Evolutionary conservation across 495 filamentous ascomycete genomes (phyloP).

Genomic region (Halenospora varia): DNA sequence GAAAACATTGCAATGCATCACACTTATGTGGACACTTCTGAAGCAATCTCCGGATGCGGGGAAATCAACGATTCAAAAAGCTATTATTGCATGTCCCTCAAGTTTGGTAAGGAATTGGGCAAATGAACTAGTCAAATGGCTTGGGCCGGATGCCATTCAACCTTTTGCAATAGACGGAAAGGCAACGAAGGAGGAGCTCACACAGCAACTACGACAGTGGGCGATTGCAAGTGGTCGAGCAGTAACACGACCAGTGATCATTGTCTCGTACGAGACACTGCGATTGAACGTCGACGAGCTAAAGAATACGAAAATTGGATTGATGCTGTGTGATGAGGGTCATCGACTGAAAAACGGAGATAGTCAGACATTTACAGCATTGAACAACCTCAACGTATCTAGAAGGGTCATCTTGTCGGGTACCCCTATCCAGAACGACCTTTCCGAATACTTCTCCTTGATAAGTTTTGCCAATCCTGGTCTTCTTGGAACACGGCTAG

Average conservation of each 20-base stretch:
- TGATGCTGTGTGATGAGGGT: constrained; percentile 97
- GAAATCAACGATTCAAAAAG: constrained; percentile 92
- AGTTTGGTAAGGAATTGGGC: constrained; percentile 98
- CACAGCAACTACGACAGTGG: constrained; percentile 88
- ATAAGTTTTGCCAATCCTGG: constrained; percentile 97
- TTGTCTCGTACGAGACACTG: constrained; percentile 96
- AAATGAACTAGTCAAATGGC: constrained; percentile 93
- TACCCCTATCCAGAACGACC: constrained; percentile 96
- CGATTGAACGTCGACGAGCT: constrained; percentile 88
- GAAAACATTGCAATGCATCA: constrained; percentile 75
- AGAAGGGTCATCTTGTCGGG: constrained; percentile 93
- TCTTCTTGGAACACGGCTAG: constrained; percentile 79
- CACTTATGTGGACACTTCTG: constrained; percentile 88
- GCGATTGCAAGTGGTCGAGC: constrained; percentile 81
- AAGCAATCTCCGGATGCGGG: constrained; percentile 95
- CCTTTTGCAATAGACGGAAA: constrained; percentile 98
- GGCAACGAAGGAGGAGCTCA: constrained; percentile 89
- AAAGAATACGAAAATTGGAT: constrained; percentile 78
- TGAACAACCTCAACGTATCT: constrained; percentile 86
- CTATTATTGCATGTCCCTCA: constrained; percentile 96
- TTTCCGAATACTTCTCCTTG: constrained; percentile 95
- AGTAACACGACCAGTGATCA: constrained; percentile 95
- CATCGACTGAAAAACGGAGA: constrained; percentile 99
- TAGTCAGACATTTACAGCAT: constrained; percentile 84
- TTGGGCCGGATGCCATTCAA: constrained; percentile 83